phyloP scores from a whole-genome alignment of 352 stramenopile genomes.

The Thraustotheca clavata region DNA sequence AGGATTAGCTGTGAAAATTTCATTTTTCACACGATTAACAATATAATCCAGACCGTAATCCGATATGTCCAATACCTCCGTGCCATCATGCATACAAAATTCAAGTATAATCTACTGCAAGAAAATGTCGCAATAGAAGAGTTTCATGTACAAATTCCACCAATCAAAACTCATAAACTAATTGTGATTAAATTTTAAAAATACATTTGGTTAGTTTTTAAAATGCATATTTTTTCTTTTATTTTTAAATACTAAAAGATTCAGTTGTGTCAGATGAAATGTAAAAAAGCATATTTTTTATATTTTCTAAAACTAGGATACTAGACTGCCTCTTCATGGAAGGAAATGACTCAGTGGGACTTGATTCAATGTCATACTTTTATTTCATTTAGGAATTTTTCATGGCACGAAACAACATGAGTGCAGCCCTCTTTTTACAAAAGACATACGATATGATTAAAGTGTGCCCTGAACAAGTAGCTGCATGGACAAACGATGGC shows the following conservation, averaged over 20 bases:
- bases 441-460: slow-evolving; percentile 36
- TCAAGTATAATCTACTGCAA: not conserved
- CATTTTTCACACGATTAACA: no score
- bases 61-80: slow-evolving; percentile 3
- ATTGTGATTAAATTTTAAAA: not conserved
- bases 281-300: not conserved
- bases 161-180: no score
- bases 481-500: slow-evolving; percentile 28
- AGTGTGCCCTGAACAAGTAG: slow-evolving; percentile 20
- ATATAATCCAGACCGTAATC: not conserved
- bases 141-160: no score
- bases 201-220: not conserved
- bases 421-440: slow-evolving; percentile 29
- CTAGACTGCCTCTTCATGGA: not conserved
- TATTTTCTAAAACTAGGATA: not conserved
- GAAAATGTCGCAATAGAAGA: no score
- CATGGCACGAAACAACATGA: slow-evolving; percentile 1
- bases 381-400: not conserved
- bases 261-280: not conserved
- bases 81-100: not conserved
- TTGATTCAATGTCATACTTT: not conserved
- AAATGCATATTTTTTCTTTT: no score
- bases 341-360: slow-evolving; percentile 13
- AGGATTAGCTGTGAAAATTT: no score
- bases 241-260: not conserved